Evolutionary conservation across 306 rosid genomes (phyloP).

Genomic region (Sophora flavescens): DNA sequence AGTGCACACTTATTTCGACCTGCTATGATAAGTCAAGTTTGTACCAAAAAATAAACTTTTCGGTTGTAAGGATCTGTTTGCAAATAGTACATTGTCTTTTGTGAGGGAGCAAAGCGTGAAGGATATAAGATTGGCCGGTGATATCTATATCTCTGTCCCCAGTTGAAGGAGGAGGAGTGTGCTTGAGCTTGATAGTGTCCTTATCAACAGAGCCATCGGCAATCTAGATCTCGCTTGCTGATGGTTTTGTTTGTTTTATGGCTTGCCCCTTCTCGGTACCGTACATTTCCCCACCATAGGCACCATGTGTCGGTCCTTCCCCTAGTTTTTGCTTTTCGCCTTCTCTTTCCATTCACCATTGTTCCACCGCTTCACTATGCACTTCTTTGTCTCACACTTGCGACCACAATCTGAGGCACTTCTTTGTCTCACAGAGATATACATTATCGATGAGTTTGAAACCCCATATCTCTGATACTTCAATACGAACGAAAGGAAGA

Average conservation of each 20-base stretch:
- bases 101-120: no score
- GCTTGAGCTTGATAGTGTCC: conserved; percentile 42
- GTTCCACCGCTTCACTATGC: background rate
- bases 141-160: conserved; percentile 74
- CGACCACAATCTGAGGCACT: background rate
- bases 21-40: no score
- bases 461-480: no score
- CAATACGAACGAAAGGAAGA: no score
- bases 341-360: conserved; percentile 34
- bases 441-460: no score
- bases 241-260: conserved; percentile 46
- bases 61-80: no score
- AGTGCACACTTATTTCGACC: no score
- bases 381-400: background rate
- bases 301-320: conserved; percentile 64
- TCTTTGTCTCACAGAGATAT: no score
- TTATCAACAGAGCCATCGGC: conserved; percentile 68
- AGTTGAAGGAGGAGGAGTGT: conserved; percentile 63
- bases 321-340: conserved; percentile 42
- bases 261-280: conserved; percentile 54
- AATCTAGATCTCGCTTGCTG: conserved; percentile 69
- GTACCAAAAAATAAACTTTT: no score
- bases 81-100: no score
- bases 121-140: conserved; percentile 78
- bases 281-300: conserved; percentile 84